Percentiles rank a stretch among this genome's conserved stretches.
Conservation (phyloP, 768 basidiomycete species). For the Ramaria rubella region DNA sequence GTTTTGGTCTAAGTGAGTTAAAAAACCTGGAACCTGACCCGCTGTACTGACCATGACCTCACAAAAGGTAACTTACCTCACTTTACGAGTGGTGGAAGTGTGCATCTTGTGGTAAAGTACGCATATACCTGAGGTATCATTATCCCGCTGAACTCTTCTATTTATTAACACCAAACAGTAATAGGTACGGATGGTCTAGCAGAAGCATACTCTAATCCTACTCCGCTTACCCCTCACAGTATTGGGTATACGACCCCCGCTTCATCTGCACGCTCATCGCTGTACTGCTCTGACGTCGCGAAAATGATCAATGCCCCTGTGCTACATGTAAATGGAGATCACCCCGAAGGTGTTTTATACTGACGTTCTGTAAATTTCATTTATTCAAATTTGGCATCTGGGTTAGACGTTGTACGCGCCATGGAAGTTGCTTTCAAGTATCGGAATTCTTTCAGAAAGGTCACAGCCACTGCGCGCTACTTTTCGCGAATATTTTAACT, state of each 20-base stretch:
- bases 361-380: not conserved
- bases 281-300: slow-evolving; percentile 83
- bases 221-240: slow-evolving; percentile 31
- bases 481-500: too few relatives aligned
- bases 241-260: slow-evolving; percentile 93
- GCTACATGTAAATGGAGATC: slow-evolving; percentile 86
- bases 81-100: slow-evolving; percentile 84
- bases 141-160: not conserved
- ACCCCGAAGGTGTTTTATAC: slow-evolving; percentile 59
- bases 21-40: not conserved
- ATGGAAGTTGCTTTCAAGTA: slow-evolving; percentile 87
- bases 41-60: not conserved
- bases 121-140: slow-evolving; percentile 22
- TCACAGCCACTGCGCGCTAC: too few relatives aligned
- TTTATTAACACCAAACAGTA: slow-evolving; percentile 1
- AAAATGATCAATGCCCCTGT: slow-evolving; percentile 90
- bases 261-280: slow-evolving; percentile 71
- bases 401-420: slow-evolving; percentile 71
- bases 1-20: slow-evolving; percentile 66
- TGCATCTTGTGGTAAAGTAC: slow-evolving; percentile 88
- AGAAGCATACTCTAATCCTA: slow-evolving; percentile 20
- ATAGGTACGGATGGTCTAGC: slow-evolving; percentile 16
- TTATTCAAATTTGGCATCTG: not conserved
- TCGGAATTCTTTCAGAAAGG: slow-evolving; percentile 79
- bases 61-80: slow-evolving; percentile 80